Conservation (phyloP, 768 basidiomycete species). For the Lentinula detonsa region DNA sequence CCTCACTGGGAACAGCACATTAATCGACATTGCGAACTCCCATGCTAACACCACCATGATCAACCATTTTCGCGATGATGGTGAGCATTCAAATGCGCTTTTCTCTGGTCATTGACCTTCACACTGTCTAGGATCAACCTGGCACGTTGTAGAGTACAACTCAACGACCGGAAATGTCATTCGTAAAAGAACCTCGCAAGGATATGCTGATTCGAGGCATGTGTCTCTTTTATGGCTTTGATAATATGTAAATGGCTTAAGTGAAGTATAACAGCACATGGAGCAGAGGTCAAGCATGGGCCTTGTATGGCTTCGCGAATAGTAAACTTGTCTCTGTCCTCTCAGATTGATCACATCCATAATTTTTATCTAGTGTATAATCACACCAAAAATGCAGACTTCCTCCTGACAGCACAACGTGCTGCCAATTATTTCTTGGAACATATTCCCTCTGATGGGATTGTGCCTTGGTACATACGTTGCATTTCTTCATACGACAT, state of each 20-base stretch:
- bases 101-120: neutral
- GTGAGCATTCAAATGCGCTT: conserved; percentile 23
- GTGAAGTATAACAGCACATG: conserved; percentile 44
- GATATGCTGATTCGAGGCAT: conserved; percentile 47
- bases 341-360: neutral
- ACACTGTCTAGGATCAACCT: conserved; percentile 33
- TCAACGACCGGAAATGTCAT: conserved; percentile 58
- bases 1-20: conserved; percentile 54
- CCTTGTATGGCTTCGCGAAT: conserved; percentile 62
- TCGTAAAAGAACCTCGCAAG: conserved; percentile 51
- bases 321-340: conserved; percentile 27
- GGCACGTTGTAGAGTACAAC: conserved; percentile 66
- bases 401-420: conserved; percentile 53
- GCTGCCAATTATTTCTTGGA: conserved; percentile 56
- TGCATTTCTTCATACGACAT: neutral
- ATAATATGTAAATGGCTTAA: neutral
- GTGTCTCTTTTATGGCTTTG: neutral
- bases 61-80: conserved; percentile 62
- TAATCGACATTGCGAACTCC: conserved; percentile 52
- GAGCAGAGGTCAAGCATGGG: conserved; percentile 73
- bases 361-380: conserved; percentile 43
- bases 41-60: conserved; percentile 64
- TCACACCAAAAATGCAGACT: conserved; percentile 41
- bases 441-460: conserved; percentile 52
- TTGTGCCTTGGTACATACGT: conserved; percentile 57